Evolutionary conservation across 2,329 filamentous ascomycete species (phyloP), one percentile per base, ranked within the genome.

Genomic region (Aspergillus sp.): DNA sequence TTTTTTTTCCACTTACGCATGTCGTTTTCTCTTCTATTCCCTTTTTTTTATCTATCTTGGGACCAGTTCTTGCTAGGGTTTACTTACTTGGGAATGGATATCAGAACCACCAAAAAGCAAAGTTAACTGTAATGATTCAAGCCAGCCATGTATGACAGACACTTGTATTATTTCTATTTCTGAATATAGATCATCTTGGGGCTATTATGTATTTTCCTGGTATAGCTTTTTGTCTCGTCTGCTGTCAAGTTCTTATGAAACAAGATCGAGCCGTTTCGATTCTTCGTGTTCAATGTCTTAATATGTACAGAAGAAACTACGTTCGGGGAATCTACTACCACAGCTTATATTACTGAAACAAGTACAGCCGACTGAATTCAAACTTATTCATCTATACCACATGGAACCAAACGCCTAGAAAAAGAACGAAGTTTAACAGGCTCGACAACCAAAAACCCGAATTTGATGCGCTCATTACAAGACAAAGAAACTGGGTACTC

Each of bases 391-490:
- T 19, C 19, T 19, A 19, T 19, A 19, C 19, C 19, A 19, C 19
- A 19, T 19, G 19, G 19, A 19, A 19, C 55, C 52, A 46, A 64
- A 65, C 60, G 60, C 61, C 62, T 50, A 43, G 46, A 45, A 40
- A 45, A 45, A 42, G 42, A 42, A 52, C 46, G 48, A 47, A 52
- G 36, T 26, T 32, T 50, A 48, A 19, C 19, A 19, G 2, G 19
- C 19, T 19, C 19, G 19, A 19, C 19, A 19, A 19, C 19, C 33
- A 52, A 49, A 44, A 55, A 49, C 52, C 49, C 49, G 45, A 43
- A 47, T 50, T 57, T 49, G 51, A 59, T 61, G 52, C 61, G 62
- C 62, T 63, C 59, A 58, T 57, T 54, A 62, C 57, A 28, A 59
- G 52, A 19, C 8, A 32, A 32, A 32, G 6, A 56, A 52, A 62